Evolutionary conservation across 1,284 basidiomycete genomes (phyloP).

Genomic region (Trametes sp.): DNA sequence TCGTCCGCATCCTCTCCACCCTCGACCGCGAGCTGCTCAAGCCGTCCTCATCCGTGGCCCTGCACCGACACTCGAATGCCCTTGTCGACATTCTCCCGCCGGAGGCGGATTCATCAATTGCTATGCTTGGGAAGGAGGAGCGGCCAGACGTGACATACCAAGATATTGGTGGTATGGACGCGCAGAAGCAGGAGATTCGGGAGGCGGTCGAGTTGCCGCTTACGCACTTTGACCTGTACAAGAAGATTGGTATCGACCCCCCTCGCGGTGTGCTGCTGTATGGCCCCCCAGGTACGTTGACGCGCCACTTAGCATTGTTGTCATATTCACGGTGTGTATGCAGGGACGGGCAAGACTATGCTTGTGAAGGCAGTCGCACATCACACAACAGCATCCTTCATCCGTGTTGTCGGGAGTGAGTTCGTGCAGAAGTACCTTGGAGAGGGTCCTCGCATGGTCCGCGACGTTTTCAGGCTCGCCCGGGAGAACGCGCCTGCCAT

Average conservation of each 20-base stretch:
- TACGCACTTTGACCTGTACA: constrained; percentile 97
- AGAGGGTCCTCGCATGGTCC: constrained; percentile 99
- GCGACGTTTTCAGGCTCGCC: constrained; percentile 98
- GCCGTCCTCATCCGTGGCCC: constrained; percentile 95
- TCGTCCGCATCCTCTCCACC: constrained; percentile 97
- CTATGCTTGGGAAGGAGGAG: constrained; percentile 94
- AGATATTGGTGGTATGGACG: constrained; percentile 97
- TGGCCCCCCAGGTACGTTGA: constrained; percentile 83
- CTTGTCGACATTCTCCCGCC: constrained; percentile 98
- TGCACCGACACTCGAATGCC: constrained; percentile 98
- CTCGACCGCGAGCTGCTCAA: constrained; percentile 98
- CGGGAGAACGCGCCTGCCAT: constrained; percentile 98
- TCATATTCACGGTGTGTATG: not conserved
- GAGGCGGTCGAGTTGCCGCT: constrained; percentile 99
- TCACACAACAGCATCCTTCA: constrained; percentile 97
- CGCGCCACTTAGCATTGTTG: not conserved
- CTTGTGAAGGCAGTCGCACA: constrained; percentile 98
- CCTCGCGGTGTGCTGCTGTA: constrained; percentile 94
- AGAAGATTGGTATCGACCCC: constrained; percentile 99
- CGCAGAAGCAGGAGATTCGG: constrained; percentile 99
- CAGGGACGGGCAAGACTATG: constrained; percentile 99
- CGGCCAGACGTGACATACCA: constrained; percentile 91
- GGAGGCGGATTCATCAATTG: constrained; percentile 97
- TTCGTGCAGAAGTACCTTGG: constrained; percentile 99
- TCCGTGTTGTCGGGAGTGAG: constrained; percentile 97